Percentiles rank a stretch among this genome's conserved stretches.
These are phyloP conservation scores for Kwoniella shandongensis DNA, from an alignment of 768 basidiomycete species.

Conservation along the genomic window DNA sequence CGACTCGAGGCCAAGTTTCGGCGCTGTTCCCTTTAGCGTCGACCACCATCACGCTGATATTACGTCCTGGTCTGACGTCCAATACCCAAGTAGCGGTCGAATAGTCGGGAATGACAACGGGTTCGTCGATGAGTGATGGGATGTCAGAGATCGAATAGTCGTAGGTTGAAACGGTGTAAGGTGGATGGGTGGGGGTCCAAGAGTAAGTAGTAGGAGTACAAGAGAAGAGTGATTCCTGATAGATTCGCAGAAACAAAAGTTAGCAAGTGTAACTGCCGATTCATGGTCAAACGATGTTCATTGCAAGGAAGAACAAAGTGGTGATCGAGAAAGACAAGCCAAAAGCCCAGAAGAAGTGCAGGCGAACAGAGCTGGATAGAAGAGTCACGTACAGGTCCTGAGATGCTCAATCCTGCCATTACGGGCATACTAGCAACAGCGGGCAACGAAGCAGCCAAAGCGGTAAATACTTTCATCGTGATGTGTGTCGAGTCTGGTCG, in stretches of 20 bases:
- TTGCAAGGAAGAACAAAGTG: too few species aligned
- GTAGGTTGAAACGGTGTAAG: constrained; percentile 13
- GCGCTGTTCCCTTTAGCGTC: constrained; percentile 32
- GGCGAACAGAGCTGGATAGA: background rate
- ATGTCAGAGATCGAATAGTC: constrained; percentile 2
- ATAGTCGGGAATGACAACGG: constrained; percentile 21
- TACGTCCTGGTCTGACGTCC: constrained; percentile 27
- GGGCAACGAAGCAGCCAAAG: background rate
- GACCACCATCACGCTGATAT: constrained; percentile 22
- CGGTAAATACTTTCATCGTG: background rate
- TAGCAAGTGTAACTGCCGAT: background rate
- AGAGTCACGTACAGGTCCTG: constrained; percentile 17
- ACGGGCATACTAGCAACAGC: too few species aligned
- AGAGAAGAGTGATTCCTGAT: constrained; percentile 10
- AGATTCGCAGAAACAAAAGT: background rate
- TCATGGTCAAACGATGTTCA: too few species aligned
- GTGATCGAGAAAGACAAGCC: background rate
- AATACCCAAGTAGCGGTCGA: constrained; percentile 33
- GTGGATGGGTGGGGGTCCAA: constrained; percentile 12
- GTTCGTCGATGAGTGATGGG: constrained; percentile 1
- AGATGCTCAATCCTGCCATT: constrained; percentile 12
- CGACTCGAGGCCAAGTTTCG: constrained; percentile 11
- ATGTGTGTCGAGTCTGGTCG: too few species aligned
- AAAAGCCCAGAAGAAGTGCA: too few species aligned
- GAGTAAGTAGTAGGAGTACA: constrained; percentile 14